A percentile compares a stretch with the other conserved stretches of the same genome.
phyloP scores from a whole-genome alignment of 805 yeast species.

The Lipomyces sp. region DNA sequence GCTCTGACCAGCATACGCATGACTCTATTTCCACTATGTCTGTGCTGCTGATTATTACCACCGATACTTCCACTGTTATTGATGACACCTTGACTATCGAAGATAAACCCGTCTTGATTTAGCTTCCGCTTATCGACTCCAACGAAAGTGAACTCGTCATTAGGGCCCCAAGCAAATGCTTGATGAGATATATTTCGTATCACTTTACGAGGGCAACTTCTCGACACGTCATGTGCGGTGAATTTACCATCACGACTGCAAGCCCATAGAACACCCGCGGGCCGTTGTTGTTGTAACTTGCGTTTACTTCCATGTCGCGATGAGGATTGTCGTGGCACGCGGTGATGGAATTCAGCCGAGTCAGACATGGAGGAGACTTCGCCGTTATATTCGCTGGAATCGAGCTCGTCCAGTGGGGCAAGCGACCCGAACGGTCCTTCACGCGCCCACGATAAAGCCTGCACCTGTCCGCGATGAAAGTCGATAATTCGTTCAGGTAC shows the following conservation, averaged over 20 bases:
- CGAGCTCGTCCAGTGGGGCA: neutral
- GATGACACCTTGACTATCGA: too few species aligned
- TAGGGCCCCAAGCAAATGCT: slow-evolving; percentile 58
- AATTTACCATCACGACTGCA: slow-evolving; percentile 52
- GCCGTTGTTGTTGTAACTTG: neutral
- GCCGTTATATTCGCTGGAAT: neutral
- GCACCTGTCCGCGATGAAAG: slow-evolving; percentile 48
- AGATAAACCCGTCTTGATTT: slow-evolving; percentile 16
- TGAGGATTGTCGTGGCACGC: neutral
- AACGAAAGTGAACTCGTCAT: slow-evolving; percentile 47
- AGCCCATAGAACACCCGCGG: slow-evolving; percentile 42
- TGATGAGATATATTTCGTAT: slow-evolving; percentile 52
- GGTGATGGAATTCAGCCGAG: neutral
- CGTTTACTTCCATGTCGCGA: neutral
- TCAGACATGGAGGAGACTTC: neutral
- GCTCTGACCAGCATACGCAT: too few species aligned
- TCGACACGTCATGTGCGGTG: slow-evolving; percentile 46
- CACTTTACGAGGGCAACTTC: slow-evolving; percentile 41
- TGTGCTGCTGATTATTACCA: too few species aligned
- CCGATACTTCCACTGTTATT: too few species aligned
- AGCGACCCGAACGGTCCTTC: slow-evolving; percentile 17
- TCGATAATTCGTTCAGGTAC: slow-evolving; percentile 61
- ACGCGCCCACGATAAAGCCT: slow-evolving; percentile 56
- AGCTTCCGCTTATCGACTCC: slow-evolving; percentile 12
- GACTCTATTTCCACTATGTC: too few species aligned